Conservation (phyloP, 208 protist genomes). For the Leishmania martiniquensis region DNA sequence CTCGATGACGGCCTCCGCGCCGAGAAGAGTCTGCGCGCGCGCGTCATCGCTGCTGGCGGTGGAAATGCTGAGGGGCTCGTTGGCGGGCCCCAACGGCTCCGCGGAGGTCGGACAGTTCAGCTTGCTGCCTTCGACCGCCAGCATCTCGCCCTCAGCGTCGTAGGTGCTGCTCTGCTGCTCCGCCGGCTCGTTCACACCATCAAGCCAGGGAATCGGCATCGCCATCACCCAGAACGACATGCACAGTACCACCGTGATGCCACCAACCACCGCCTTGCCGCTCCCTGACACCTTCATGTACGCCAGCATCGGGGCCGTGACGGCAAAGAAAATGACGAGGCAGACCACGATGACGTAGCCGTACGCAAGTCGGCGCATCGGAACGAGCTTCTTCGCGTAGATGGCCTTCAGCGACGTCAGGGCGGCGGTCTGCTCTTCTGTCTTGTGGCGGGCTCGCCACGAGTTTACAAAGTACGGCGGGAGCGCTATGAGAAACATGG, state of each 20-base stretch:
- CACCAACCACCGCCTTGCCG: constrained; percentile 37
- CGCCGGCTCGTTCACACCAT: constrained; percentile 53
- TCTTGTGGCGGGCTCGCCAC: constrained; percentile 57
- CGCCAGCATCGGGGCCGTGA: constrained; percentile 50
- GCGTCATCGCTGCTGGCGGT: background rate
- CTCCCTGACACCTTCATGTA: constrained; percentile 39
- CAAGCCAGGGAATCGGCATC: constrained; percentile 55
- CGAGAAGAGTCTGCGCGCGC: background rate
- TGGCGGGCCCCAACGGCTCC: constrained; percentile 3
- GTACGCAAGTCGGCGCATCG: constrained; percentile 47
- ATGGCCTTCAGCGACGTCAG: constrained; percentile 38
- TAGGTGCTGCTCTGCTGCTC: constrained; percentile 5
- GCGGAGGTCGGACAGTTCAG: background rate
- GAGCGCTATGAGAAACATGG: constrained; percentile 40
- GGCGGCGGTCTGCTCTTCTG: constrained; percentile 39
- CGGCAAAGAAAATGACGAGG: constrained; percentile 62
- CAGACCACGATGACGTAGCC: constrained; percentile 54
- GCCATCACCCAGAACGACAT: constrained; percentile 49
- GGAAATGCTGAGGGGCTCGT: constrained; percentile 11
- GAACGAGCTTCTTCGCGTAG: constrained; percentile 60
- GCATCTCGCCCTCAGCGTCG: constrained; percentile 7
- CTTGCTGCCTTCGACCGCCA: background rate
- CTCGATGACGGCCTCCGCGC: constrained; percentile 22
- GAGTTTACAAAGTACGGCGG: constrained; percentile 70
- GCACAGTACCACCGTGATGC: constrained; percentile 46